Evolutionary conservation across 164 flowering plant species (phyloP), one percentile per base, ranked within the genome.

Genomic region (Protea cynaroides): DNA sequence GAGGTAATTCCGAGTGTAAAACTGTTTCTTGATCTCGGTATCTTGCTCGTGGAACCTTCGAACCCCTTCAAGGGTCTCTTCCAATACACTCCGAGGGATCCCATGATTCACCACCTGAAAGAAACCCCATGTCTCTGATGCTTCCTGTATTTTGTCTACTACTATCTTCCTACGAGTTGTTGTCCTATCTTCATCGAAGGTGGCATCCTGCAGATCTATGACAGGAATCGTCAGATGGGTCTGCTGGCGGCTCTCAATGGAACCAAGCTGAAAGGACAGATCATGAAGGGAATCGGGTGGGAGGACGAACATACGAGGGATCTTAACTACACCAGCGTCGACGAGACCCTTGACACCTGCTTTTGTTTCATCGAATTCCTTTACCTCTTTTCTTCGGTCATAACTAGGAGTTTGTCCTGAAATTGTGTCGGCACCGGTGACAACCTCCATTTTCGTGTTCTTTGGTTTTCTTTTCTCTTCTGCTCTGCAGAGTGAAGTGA

Each of bases 91-190:
- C 2, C 0, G 43, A 0, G 81, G 80, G 12, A 85, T 60, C n/a
- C 83, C 84, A 72, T 85, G 90, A 62, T 83, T 83, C 24, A 81
- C 65, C 62, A 83, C 73, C 58, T 83, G 83, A 61, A 83, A 80
- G 66, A 85, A 78, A 0, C 87, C 90, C 83, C 80, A 77, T 2
- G 40, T 72, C 74, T 67, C 79, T 2, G 74, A 64, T 1, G 85
- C 86, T 1, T 36, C 19, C 12, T 73, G 55, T 8, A 85, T 40
- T 34, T 64, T 22, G 2, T 64, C 74, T 0, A 81, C 65, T 0
- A 73, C 62, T 59, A 61, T 66, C 10, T 53, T 59, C 12, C 75
- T 74, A 23, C 46, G n/a, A 11, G 3, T 3, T 8, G 63, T n/a
- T n/a, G 53, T 62, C 72, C 1, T 55, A n/a, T 29, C 34, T 3